Evolutionary conservation across 148 eudicot species (phyloP).

Genomic region (Chenopodium suecicum): DNA sequence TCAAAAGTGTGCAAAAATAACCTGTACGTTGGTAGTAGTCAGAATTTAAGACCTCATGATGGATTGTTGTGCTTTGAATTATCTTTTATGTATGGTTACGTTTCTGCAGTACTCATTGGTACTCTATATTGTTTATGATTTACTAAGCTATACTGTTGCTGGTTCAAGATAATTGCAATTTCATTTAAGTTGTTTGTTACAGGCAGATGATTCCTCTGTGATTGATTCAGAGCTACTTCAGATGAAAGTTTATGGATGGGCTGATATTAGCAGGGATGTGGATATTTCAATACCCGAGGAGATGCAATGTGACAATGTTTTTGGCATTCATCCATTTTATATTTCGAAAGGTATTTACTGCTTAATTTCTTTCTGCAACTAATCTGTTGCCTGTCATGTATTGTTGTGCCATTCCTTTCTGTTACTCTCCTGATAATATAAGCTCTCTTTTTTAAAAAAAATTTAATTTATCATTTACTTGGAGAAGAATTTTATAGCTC

Average conservation of each 20-base stretch:
- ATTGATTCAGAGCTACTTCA: conserved; percentile 30
- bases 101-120: not conserved
- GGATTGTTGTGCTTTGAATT: not conserved
- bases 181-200: conserved; percentile 23
- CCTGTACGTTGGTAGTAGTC: not conserved
- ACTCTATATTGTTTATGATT: not conserved
- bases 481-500: not conserved
- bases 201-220: conserved; percentile 37
- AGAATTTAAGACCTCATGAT: not conserved
- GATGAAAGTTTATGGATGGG: conserved; percentile 72
- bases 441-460: too few relatives aligned
- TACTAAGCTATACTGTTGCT: not conserved
- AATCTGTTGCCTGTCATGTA: not conserved
- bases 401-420: too few relatives aligned
- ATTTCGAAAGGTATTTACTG: conserved; percentile 58
- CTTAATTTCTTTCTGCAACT: not conserved
- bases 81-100: not conserved
- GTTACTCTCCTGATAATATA: too few relatives aligned
- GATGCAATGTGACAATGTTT: conserved; percentile 57
- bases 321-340: conserved; percentile 87
- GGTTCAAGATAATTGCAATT: not conserved
- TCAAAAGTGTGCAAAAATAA: not conserved
- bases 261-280: conserved; percentile 29
- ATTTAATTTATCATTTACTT: too few relatives aligned
- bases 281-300: conserved; percentile 26